Percentiles rank a stretch among this genome's conserved stretches.
These are phyloP conservation scores for Ascochyta viciae-villosae DNA, from an alignment of 2,329 filamentous ascomycete species.

Conservation along the genomic window DNA sequence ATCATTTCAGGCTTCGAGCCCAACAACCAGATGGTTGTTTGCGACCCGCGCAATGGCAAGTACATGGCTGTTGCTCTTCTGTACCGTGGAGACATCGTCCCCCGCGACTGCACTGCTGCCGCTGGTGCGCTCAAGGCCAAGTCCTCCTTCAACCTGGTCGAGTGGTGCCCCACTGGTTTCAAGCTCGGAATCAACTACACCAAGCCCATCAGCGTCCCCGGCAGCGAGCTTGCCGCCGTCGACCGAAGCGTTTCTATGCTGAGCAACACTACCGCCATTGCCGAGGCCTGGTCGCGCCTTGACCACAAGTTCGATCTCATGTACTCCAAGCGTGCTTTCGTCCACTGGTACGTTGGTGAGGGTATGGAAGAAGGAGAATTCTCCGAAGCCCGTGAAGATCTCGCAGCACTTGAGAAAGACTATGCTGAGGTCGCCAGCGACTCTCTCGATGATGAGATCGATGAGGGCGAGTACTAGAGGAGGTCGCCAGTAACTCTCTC, in stretches of 20 bases:
- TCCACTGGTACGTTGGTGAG: slow-evolving; percentile 84
- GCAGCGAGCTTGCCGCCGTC: slow-evolving; percentile 96
- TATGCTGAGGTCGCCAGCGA: slow-evolving; percentile 82
- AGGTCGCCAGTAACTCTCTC: slow-evolving; percentile 75
- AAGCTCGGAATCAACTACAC: slow-evolving; percentile 79
- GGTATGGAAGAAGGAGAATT: slow-evolving; percentile 95
- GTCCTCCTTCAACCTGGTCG: slow-evolving; percentile 74
- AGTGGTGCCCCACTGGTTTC: slow-evolving; percentile 79
- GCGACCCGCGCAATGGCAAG: slow-evolving; percentile 76
- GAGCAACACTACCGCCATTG: slow-evolving; percentile 77
- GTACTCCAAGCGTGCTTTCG: slow-evolving; percentile 79
- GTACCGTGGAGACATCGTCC: slow-evolving; percentile 75
- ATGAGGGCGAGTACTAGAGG: slow-evolving; percentile 61
- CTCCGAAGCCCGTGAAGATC: slow-evolving; percentile 83
- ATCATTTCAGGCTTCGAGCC: slow-evolving; percentile 70
- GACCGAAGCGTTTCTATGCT: slow-evolving; percentile 90
- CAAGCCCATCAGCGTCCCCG: slow-evolving; percentile 87
- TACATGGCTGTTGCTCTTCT: slow-evolving; percentile 78
- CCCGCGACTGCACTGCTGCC: slow-evolving; percentile 72
- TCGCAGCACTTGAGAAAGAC: slow-evolving; percentile 84
- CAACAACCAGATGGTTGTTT: slow-evolving; percentile 81
- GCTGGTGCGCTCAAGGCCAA: slow-evolving; percentile 74
- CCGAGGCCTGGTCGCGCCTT: slow-evolving; percentile 75
- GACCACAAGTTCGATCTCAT: slow-evolving; percentile 80
- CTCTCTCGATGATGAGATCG: slow-evolving; percentile 59